phyloP scores from a whole-genome alignment of 768 basidiomycete genomes.

The Pisolithus marmoratus region DNA sequence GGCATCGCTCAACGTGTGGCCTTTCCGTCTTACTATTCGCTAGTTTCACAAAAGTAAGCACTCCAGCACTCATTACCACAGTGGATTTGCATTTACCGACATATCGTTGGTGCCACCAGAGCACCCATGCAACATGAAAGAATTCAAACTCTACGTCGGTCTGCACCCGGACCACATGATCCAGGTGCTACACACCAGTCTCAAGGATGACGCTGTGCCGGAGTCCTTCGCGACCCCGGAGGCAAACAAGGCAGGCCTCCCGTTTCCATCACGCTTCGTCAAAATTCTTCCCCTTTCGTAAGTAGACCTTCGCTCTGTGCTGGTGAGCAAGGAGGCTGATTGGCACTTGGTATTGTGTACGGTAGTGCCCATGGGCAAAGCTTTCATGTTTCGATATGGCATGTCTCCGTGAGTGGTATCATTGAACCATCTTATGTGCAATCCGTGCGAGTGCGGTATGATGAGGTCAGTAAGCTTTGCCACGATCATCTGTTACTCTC shows the following conservation, averaged over 20 bases:
- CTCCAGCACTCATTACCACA: neutral
- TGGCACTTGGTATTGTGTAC: neutral
- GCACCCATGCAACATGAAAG: conserved; percentile 83
- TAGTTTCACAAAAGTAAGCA: conserved; percentile 26
- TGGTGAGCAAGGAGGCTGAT: neutral
- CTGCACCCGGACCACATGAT: conserved; percentile 59
- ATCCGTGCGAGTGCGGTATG: conserved; percentile 44
- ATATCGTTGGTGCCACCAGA: conserved; percentile 33
- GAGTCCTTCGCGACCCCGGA: conserved; percentile 62
- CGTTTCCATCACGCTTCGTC: conserved; percentile 61
- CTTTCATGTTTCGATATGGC: conserved; percentile 80
- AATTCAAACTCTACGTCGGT: conserved; percentile 70
- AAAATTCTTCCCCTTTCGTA: conserved; percentile 76
- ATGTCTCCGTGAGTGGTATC: conserved; percentile 59
- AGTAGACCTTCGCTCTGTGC: conserved; percentile 17
- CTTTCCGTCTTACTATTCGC: neutral
- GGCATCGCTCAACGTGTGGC: conserved; percentile 9
- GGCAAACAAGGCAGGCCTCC: conserved; percentile 48
- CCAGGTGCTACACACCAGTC: conserved; percentile 54
- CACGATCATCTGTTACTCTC: neutral
- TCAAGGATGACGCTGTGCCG: conserved; percentile 59
- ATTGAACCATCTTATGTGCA: conserved; percentile 53
- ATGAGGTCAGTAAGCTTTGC: conserved; percentile 45
- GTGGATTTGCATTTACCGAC: neutral
- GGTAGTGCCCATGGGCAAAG: conserved; percentile 62